Evolutionary conservation across 805 yeast genomes (phyloP), one percentile per base, ranked within the genome.

Genomic region (Suhomyces sp.): DNA sequence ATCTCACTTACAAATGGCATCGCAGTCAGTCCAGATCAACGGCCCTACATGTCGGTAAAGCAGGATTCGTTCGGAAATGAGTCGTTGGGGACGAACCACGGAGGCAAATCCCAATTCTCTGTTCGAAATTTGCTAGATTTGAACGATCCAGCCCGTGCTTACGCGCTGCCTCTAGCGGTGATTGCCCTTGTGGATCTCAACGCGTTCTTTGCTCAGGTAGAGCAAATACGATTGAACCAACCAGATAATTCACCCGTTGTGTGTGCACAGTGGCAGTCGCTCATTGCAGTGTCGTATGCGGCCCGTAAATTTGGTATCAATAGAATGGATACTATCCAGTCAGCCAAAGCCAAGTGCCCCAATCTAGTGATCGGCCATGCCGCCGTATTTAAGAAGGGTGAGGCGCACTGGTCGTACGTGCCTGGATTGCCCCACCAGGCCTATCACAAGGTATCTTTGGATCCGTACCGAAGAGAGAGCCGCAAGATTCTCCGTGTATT

Each of bases 161-260:
- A 81, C 65, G 60, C 63, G 6, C 85, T 91, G 55, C 90, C 93
- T 2, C 72, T 93, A 9, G 77, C 97, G 0, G 87, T 88, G 23
- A 81, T 94, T 38, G 91, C 87, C 6, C 96, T 91, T 61, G 80
- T 94, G 23, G 99, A 94, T 70, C 81, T 90, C 61, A 96, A 94
- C 71, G 97, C 98, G 10, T 94, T 92, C 68, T 94, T 88, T 69
- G 97, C 99, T 0, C 99, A 94, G 65, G 94, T 87, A 29, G 97
- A 94, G 62, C 93, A 87, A 59, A 73, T 89, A 5, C 71, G 97
- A 42, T 76, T 90, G 15, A 86, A 86, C 0, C 70, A 87, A 13
- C 69, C 84, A 1, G 73, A 72, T 1, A 82, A 84, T 2, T 92
- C 85, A 56, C 97, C 99, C 0, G 87, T 94, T 1, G 97, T 91